Evolutionary conservation across 257 asterid species (phyloP).

Genomic region (Datura wrightii): DNA sequence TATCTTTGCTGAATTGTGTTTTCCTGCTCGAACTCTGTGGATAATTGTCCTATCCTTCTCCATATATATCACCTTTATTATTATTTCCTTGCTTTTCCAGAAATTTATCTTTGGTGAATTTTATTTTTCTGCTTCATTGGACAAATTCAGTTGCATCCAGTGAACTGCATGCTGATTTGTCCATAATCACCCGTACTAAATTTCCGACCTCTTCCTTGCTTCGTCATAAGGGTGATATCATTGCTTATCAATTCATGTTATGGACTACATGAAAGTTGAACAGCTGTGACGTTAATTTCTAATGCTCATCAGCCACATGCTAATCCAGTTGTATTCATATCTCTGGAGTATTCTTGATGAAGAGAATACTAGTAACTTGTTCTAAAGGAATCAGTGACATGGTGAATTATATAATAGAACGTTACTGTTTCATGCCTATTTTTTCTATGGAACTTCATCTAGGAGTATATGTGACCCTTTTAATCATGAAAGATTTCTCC

Average conservation of each 20-base stretch:
- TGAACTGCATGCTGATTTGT: neutral
- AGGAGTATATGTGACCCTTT: neutral
- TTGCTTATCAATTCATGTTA: neutral
- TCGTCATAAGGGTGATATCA: neutral
- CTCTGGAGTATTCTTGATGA: neutral
- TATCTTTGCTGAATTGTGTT: neutral
- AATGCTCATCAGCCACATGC: conserved; percentile 5
- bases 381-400: neutral
- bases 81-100: neutral
- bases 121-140: neutral
- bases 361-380: neutral
- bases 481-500: neutral
- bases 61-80: neutral
- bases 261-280: conserved; percentile 12
- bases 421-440: neutral
- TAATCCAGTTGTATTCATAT: neutral
- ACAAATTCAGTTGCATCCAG: neutral
- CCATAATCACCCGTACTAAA: neutral
- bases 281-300: neutral
- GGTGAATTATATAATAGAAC: neutral
- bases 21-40: neutral
- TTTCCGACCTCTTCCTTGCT: neutral
- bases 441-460: conserved; percentile 4
- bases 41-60: neutral
- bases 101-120: neutral